Evolutionary conservation across 768 basidiomycete genomes (phyloP), one percentile per base, ranked within the genome.

Genomic region (Ramaria sp.): DNA sequence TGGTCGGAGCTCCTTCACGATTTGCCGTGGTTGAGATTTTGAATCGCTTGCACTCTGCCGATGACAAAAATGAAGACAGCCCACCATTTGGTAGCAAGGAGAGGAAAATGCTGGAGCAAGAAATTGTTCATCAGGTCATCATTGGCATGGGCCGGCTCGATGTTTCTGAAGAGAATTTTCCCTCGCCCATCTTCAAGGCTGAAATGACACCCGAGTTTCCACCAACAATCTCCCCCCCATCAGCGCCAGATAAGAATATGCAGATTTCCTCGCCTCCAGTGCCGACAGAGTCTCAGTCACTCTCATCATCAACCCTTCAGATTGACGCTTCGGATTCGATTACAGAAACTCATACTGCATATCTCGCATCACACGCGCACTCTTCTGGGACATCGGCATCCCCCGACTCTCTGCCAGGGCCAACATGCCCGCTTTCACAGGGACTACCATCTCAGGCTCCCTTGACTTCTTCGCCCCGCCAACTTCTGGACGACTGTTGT

Each of bases 111-210:
- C 81, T 96, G 61, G 84, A 88, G 64, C 77, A 81, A 33, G 92
- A 95, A 70, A 78, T 97, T 43, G 67, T 95, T 7, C 78, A 87
- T 54, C 89, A 91, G 37, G 84, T 97, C 60, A 84, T 95, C 55
- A 84, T 96, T 53, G 93, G 91, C 31, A 88, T 97, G 76, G 90
- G 90, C 9, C 75, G 83, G 20, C 74, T 97, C 30, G 83, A 83
- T 46, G 39, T 59, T 20, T 53, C 57, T 43, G 50, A 51, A 12
- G 49, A 51, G 39, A 37, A 20, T 38, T 45, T 30, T n/a, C 47
- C 47, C 37, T 58, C 57, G 20, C 41, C 57, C 12, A 19, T 53
- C 24, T 38, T 34, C 24, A 31, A 17, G 5, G 22, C 57, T 11
- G 50, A 31, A 59, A 24, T 43, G 17, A 43, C 42, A 43, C 17